Evolutionary conservation across 2,329 filamentous ascomycete genomes (phyloP).

Genomic region (Saccharata proteae): DNA sequence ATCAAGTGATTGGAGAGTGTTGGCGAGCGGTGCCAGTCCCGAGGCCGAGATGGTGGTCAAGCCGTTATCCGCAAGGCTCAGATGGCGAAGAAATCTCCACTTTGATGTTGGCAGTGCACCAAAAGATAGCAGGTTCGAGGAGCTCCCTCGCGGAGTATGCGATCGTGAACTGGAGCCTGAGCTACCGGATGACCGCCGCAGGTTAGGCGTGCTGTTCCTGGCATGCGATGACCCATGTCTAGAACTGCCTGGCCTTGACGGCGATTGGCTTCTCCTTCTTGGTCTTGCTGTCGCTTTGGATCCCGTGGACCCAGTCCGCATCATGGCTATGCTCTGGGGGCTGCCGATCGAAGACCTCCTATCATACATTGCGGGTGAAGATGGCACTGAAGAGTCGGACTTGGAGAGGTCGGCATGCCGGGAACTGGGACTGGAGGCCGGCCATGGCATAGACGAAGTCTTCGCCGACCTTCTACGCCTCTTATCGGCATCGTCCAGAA

Average conservation of each 20-base stretch:
- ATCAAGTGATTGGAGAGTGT: slow-evolving; percentile 83
- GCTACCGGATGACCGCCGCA: slow-evolving; percentile 82
- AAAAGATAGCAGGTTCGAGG: slow-evolving; percentile 61
- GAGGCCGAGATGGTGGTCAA: slow-evolving; percentile 65
- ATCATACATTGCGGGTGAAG: slow-evolving; percentile 22
- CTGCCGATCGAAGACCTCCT: slow-evolving; percentile 37
- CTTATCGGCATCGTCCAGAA: slow-evolving; percentile 93
- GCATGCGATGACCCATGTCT: slow-evolving; percentile 57
- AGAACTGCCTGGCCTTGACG: slow-evolving; percentile 62
- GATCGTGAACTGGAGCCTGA: slow-evolving; percentile 65
- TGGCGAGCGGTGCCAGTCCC: slow-evolving; percentile 70
- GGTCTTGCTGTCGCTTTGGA: slow-evolving; percentile 20
- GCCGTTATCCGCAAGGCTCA: slow-evolving; percentile 85
- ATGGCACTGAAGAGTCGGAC: slow-evolving; percentile 48
- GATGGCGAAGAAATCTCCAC: slow-evolving; percentile 87
- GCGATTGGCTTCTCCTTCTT: slow-evolving; percentile 69
- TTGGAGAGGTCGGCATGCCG: slow-evolving; percentile 55
- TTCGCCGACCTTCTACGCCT: slow-evolving; percentile 80
- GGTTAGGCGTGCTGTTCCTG: slow-evolving; percentile 56
- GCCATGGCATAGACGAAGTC: slow-evolving; percentile 67
- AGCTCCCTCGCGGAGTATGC: slow-evolving; percentile 50
- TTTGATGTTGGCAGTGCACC: slow-evolving; percentile 71
- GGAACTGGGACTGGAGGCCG: slow-evolving; percentile 55
- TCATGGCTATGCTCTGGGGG: slow-evolving; percentile 33
- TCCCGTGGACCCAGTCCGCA: slow-evolving; percentile 47